These are phyloP conservation scores for Lepidium aucheri DNA, from an alignment of 345 rosid species.

Conservation along the genomic window DNA sequence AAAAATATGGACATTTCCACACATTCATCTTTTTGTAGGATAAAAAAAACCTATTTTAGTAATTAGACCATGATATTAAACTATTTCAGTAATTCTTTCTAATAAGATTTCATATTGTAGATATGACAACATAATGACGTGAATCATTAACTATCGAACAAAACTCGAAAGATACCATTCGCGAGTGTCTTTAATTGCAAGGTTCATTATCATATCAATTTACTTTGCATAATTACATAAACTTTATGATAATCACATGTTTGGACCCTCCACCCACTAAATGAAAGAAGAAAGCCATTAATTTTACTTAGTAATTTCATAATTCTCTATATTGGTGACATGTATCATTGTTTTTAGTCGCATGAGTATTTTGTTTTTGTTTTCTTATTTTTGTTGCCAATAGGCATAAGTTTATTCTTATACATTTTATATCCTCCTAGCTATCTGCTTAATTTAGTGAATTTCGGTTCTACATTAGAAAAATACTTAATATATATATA, in stretches of 20 bases:
- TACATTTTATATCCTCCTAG: background rate
- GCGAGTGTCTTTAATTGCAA: constrained; percentile 18
- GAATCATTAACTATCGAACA: background rate
- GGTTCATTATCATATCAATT: constrained; percentile 19
- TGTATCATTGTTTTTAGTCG: constrained; percentile 15
- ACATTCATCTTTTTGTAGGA: too few relatives aligned
- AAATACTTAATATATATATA: too few relatives aligned
- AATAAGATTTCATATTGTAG: background rate
- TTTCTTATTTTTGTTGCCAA: background rate
- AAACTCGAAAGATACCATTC: background rate
- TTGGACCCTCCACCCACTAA: constrained; percentile 45
- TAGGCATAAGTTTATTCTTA: background rate
- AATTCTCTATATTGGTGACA: constrained; percentile 11
- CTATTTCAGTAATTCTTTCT: too few relatives aligned
- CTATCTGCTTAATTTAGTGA: too few relatives aligned
- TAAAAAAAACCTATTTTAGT: too few relatives aligned
- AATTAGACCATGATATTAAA: too few relatives aligned
- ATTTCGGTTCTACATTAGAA: too few relatives aligned
- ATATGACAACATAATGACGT: constrained; percentile 18
- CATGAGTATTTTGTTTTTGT: background rate
- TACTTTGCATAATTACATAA: constrained; percentile 24
- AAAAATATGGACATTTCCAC: too few relatives aligned
- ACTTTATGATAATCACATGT: constrained; percentile 27
- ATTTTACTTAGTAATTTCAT: background rate
- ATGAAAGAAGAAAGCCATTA: background rate